Conservation (phyloP, 192 early-diverging fungal genomes). For the Pilaira anomala region DNA sequence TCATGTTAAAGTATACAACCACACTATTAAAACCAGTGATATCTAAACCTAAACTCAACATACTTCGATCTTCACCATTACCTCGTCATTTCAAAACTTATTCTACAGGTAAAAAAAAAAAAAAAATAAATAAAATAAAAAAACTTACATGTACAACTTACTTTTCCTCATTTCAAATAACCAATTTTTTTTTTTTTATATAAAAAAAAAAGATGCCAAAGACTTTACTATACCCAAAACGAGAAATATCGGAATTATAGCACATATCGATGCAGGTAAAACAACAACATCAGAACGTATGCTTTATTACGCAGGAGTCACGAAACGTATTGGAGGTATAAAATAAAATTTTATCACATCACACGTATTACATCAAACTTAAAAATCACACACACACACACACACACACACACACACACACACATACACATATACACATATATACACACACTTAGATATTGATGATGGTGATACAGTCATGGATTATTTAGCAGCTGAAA, state of each 20-base stretch:
- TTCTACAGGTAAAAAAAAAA: conserved; percentile 7
- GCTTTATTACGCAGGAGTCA: conserved; percentile 93
- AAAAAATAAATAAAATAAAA: too few species aligned
- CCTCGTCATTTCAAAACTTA: not conserved
- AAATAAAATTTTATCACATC: not conserved
- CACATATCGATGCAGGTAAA: conserved; percentile 96
- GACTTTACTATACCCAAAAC: conserved; percentile 46
- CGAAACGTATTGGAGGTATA: conserved; percentile 77
- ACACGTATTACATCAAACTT: too few species aligned
- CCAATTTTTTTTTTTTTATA: too few species aligned
- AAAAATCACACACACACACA: not conserved
- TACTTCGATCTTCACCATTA: not conserved
- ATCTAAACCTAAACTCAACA: not conserved
- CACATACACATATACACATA: not conserved
- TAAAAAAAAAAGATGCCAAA: conserved; percentile 14
- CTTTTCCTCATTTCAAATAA: too few species aligned
- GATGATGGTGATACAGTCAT: conserved; percentile 93
- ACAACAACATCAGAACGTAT: conserved; percentile 98
- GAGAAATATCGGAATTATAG: conserved; percentile 93
- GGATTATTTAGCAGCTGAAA: conserved; percentile 85
- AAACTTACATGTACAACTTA: too few species aligned
- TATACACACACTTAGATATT: conserved; percentile 53
- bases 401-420: not conserved
- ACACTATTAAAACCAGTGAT: too few species aligned
- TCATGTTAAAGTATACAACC: not conserved